A percentile compares a stretch with the other conserved stretches of the same genome.
Conservation (phyloP, 495 filamentous ascomycete species). For the Trichoderma gamsii region DNA sequence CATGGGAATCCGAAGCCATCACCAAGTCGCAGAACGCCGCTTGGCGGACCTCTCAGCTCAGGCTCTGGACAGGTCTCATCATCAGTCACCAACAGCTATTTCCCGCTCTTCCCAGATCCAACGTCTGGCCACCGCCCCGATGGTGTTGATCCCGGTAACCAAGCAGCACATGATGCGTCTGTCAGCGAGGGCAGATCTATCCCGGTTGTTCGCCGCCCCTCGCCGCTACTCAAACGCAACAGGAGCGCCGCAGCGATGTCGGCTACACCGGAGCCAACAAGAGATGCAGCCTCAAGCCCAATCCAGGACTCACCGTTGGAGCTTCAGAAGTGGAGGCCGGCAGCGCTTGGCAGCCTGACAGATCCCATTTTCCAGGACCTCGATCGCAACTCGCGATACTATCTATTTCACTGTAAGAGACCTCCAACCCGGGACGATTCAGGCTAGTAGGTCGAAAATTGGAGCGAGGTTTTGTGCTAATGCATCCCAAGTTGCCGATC, state of each 20-base stretch:
- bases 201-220: neutral
- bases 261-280: neutral
- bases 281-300: slow-evolving; percentile 1
- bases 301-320: neutral
- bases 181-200: neutral
- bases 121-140: neutral
- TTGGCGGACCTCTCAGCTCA: slow-evolving; percentile 2
- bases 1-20: slow-evolving; percentile 9
- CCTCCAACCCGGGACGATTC: slow-evolving; percentile 6
- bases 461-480: neutral
- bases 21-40: slow-evolving; percentile 1
- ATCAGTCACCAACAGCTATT: neutral
- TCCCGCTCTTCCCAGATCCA: neutral
- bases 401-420: slow-evolving; percentile 18
- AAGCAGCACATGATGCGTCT: neutral
- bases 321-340: neutral
- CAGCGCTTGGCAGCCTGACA: slow-evolving; percentile 8
- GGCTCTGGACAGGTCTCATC: neutral
- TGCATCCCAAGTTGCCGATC: slow-evolving; percentile 38
- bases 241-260: neutral
- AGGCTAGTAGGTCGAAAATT: slow-evolving; percentile 5
- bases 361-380: slow-evolving; percentile 18
- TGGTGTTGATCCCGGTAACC: neutral
- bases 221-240: neutral
- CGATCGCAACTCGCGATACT: slow-evolving; percentile 17